phyloP scores from a whole-genome alignment of 148 eudicot species.

The Fagopyrum esculentum region DNA sequence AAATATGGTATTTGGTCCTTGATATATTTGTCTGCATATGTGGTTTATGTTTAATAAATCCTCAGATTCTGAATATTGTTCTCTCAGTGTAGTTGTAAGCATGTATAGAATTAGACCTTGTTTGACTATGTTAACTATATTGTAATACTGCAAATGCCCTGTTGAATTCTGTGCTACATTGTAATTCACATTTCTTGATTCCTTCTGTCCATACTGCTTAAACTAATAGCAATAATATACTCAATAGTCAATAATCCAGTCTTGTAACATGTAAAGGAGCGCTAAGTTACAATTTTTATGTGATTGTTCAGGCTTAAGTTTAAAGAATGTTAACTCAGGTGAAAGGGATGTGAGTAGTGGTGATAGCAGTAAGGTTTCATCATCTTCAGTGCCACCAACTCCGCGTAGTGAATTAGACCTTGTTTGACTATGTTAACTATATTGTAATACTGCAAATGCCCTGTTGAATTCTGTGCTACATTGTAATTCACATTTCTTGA shows the following conservation, averaged over 20 bases:
- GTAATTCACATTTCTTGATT: neutral
- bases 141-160: neutral
- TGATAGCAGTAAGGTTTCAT: slow-evolving; percentile 34
- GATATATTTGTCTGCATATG: neutral
- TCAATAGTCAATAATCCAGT: too few relatives aligned
- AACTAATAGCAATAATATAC: neutral
- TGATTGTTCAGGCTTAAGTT: slow-evolving; percentile 9
- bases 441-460: neutral
- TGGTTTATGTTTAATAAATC: neutral
- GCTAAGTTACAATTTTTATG: neutral
- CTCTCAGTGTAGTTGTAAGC: neutral
- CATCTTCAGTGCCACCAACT: slow-evolving; percentile 42
- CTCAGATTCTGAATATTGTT: neutral
- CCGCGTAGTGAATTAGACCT: slow-evolving; percentile 71
- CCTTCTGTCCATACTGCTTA: neutral
- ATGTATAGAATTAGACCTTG: too few relatives aligned
- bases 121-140: neutral
- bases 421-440: neutral
- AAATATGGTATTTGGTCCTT: neutral
- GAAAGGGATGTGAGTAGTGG: slow-evolving; percentile 23
- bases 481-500: neutral
- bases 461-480: neutral
- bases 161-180: neutral
- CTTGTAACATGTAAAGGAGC: too few relatives aligned
- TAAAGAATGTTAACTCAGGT: slow-evolving; percentile 34